A percentile compares a stretch with the other conserved stretches of the same genome.
phyloP scores from a whole-genome alignment of 2,329 filamentous ascomycete genomes.

The Sporothrix protearum region DNA sequence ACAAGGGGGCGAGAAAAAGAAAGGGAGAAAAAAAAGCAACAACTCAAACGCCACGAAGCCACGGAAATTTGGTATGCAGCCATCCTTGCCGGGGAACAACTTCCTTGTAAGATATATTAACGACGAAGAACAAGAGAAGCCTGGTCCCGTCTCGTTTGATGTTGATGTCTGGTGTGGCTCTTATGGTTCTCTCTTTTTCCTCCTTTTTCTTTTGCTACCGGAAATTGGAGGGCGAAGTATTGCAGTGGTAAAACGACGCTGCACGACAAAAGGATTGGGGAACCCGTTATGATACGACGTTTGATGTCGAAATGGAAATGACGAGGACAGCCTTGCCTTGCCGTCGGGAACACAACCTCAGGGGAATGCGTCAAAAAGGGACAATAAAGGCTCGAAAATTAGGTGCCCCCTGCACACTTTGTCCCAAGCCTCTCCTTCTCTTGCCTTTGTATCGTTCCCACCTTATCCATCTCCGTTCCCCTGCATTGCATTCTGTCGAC shows the following conservation, averaged over 20 bases:
- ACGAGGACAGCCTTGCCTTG: neutral
- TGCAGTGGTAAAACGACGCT: neutral
- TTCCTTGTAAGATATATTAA: neutral
- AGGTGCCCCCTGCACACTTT: neutral
- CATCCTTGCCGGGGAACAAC: neutral
- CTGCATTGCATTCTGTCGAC: neutral
- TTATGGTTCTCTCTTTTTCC: neutral
- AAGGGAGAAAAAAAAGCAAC: neutral
- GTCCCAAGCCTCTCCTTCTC: neutral
- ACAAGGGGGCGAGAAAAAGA: neutral
- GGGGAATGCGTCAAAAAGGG: neutral
- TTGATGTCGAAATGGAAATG: neutral
- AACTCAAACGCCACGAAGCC: neutral
- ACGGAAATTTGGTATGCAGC: neutral
- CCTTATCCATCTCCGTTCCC: neutral
- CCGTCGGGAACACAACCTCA: neutral
- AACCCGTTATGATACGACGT: neutral
- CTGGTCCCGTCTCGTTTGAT: neutral
- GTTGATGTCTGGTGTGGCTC: neutral
- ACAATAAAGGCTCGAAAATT: no score
- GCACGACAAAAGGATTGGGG: neutral
- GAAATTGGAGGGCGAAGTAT: slow-evolving; percentile 1
- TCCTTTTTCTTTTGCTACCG: neutral
- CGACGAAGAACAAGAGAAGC: neutral
- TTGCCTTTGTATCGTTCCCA: neutral